Percentiles rank a stretch among this genome's conserved stretches.
These are phyloP conservation scores for Irpex sp. DNA, from an alignment of 1,284 basidiomycete species.

Conservation along the genomic window DNA sequence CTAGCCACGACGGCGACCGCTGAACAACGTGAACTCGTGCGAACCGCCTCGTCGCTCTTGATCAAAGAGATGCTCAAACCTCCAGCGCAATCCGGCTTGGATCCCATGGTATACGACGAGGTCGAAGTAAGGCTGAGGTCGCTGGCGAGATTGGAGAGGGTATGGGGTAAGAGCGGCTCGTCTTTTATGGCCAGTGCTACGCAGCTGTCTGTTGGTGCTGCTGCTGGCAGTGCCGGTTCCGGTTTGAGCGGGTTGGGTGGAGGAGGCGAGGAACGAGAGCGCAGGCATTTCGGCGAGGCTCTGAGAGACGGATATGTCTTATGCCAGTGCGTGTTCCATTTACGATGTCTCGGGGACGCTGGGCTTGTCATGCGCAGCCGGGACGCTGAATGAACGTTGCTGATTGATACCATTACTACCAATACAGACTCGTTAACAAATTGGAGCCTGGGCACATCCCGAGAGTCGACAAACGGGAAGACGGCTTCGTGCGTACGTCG, in stretches of 20 bases:
- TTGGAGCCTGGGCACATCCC: constrained; percentile 57
- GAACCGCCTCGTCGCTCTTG: constrained; percentile 55
- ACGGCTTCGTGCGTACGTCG: constrained; percentile 57
- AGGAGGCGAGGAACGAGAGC: constrained; percentile 71
- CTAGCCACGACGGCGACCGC: constrained; percentile 39
- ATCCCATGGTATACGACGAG: constrained; percentile 61
- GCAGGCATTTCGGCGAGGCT: constrained; percentile 67
- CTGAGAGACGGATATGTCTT: constrained; percentile 81
- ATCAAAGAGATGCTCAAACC: constrained; percentile 63
- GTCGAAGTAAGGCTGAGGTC: constrained; percentile 64
- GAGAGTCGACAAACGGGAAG: constrained; percentile 64
- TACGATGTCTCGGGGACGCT: background rate
- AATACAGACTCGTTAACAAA: constrained; percentile 67
- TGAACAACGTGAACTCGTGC: constrained; percentile 60
- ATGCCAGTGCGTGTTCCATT: constrained; percentile 67
- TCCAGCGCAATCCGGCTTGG: constrained; percentile 45
- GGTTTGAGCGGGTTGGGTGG: constrained; percentile 38
- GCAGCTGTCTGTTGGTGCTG: constrained; percentile 30
- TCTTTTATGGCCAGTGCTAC: constrained; percentile 36
- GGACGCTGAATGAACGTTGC: background rate
- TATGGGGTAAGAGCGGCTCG: constrained; percentile 60
- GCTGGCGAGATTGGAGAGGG: constrained; percentile 63
- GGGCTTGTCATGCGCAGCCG: constrained; percentile 3
- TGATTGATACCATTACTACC: constrained; percentile 7
- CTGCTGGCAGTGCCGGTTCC: constrained; percentile 9